These are phyloP conservation scores for Cutaneotrichosporon daszewskae DNA, from an alignment of 1,284 basidiomycete genomes.

Conservation along the genomic window DNA sequence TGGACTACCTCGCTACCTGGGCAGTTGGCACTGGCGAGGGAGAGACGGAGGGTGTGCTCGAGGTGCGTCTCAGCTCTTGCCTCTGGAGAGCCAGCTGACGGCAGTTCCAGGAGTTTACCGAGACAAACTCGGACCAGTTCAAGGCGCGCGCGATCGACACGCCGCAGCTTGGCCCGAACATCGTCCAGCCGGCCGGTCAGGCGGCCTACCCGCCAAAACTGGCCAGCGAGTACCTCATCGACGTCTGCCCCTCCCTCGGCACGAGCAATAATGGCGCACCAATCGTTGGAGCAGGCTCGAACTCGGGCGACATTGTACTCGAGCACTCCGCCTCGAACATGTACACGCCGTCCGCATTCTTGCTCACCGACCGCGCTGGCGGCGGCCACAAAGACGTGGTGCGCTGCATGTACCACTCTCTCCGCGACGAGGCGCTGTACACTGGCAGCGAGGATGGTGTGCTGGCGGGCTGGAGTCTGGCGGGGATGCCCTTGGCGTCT, in stretches of 20 bases:
- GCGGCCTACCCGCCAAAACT: slow-evolving; percentile 23
- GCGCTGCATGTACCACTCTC: slow-evolving; percentile 42
- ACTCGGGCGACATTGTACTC: slow-evolving; percentile 46
- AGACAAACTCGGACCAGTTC: slow-evolving; percentile 29
- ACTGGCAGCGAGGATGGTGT: slow-evolving; percentile 48
- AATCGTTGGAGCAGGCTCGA: slow-evolving; percentile 38
- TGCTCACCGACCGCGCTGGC: slow-evolving; percentile 31
- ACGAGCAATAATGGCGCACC: slow-evolving; percentile 31
- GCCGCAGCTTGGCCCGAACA: slow-evolving; percentile 20
- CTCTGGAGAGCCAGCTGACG: not conserved
- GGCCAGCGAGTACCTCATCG: slow-evolving; percentile 42
- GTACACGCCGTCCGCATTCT: slow-evolving; percentile 39
- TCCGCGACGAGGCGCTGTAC: slow-evolving; percentile 43
- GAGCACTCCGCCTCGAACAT: slow-evolving; percentile 30
- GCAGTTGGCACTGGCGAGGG: slow-evolving; percentile 15
- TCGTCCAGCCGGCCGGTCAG: slow-evolving; percentile 29
- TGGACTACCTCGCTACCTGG: slow-evolving; percentile 31
- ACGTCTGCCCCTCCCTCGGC: slow-evolving; percentile 42
- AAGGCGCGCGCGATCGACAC: slow-evolving; percentile 29
- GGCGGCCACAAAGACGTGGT: slow-evolving; percentile 47
- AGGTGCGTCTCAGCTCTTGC: slow-evolving; percentile 29
- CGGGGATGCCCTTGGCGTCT: slow-evolving; percentile 27
- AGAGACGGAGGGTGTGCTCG: slow-evolving; percentile 32
- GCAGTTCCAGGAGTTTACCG: slow-evolving; percentile 29
- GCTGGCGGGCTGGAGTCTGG: slow-evolving; percentile 45